Evolutionary conservation across 176 grass and related monocot species (phyloP).

Genomic region (Eremochloa ophiuroides): DNA sequence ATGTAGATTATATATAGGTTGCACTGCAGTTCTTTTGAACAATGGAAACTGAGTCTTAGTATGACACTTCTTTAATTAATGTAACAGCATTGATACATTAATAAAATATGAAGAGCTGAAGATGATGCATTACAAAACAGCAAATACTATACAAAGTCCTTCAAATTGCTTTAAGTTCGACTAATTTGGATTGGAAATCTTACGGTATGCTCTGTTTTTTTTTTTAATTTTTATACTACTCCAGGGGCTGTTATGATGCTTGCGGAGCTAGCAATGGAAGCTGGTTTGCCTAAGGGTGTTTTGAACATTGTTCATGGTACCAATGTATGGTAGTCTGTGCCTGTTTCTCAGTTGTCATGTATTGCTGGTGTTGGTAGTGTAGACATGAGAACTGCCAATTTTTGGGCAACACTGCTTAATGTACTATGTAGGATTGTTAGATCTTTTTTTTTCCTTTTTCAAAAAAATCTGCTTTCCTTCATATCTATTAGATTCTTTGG

Average conservation of each 20-base stretch:
- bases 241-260: slow-evolving; percentile 91
- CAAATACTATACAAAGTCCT: too few species aligned
- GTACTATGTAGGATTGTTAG: background rate
- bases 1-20: background rate
- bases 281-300: slow-evolving; percentile 89
- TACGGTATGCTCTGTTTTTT: background rate
- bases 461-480: background rate
- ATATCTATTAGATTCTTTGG: slow-evolving; percentile 13
- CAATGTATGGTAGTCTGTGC: slow-evolving; percentile 55
- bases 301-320: slow-evolving; percentile 99
- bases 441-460: background rate
- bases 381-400: background rate
- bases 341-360: background rate
- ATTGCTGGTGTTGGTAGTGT: background rate
- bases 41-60: background rate
- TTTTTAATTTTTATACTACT: slow-evolving; percentile 24
- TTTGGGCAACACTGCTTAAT: background rate
- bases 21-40: background rate
- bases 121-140: background rate
- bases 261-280: slow-evolving; percentile 86
- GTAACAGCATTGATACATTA: slow-evolving; percentile 11
- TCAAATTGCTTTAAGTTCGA: slow-evolving; percentile 2
- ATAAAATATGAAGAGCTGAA: background rate
- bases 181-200: slow-evolving; percentile 18
- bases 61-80: background rate